Percentiles rank a stretch among this genome's conserved stretches.
Evolutionary conservation across 2,329 filamentous ascomycete species (phyloP).

Genomic region (Paecilomyces formosus): DNA sequence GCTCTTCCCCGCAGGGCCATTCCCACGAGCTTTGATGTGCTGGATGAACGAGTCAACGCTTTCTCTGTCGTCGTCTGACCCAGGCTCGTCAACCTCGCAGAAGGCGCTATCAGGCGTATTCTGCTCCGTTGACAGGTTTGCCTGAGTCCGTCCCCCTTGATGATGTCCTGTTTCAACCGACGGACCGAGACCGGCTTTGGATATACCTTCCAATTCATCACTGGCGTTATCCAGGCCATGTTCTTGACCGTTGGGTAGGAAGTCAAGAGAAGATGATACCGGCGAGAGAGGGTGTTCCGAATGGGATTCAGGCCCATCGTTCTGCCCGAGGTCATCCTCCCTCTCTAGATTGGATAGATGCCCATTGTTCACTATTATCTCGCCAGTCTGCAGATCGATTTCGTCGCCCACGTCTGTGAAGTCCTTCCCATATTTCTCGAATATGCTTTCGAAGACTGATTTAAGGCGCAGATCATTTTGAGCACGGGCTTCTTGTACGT

Average conservation of each 20-base stretch:
- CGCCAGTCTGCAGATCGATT: slow-evolving; percentile 73
- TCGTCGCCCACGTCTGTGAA: slow-evolving; percentile 81
- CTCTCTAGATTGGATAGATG: slow-evolving; percentile 62
- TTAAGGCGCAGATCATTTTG: slow-evolving; percentile 67
- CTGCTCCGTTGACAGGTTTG: background rate
- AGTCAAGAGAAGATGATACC: background rate
- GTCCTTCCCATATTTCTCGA: slow-evolving; percentile 77
- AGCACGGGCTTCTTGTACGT: slow-evolving; percentile 55
- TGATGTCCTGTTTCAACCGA: background rate
- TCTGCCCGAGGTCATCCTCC: slow-evolving; percentile 44
- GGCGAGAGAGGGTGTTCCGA: background rate
- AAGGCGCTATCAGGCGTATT: background rate
- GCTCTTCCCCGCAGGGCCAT: background rate
- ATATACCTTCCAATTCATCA: slow-evolving; percentile 1
- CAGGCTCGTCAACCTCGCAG: slow-evolving; percentile 5
- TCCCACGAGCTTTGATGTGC: background rate
- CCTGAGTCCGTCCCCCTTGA: background rate
- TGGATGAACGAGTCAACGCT: slow-evolving; percentile 16
- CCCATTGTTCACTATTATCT: slow-evolving; percentile 85
- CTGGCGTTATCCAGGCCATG: background rate
- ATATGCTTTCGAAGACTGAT: slow-evolving; percentile 79
- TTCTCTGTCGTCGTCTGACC: slow-evolving; percentile 13
- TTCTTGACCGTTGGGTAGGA: background rate
- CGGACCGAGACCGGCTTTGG: background rate
- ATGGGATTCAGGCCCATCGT: background rate